Percentiles rank a stretch among this genome's conserved stretches.
phyloP scores from a whole-genome alignment of 176 grass and related monocot species.

The Tillandsia leiboldiana region DNA sequence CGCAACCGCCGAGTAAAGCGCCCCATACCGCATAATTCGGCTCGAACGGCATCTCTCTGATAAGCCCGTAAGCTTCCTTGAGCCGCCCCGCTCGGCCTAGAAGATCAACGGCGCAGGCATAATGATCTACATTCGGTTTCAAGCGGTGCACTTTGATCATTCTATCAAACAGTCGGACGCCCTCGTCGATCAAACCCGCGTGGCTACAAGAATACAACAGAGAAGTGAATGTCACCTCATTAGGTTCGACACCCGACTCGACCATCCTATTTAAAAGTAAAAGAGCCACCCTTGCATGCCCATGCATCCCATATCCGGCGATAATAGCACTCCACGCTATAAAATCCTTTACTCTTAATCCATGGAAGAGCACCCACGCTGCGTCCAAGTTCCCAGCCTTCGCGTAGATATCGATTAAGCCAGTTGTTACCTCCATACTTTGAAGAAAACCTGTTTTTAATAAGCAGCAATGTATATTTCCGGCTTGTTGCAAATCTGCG shows the following conservation, averaged over 20 bases:
- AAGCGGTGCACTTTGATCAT: constrained; percentile 27
- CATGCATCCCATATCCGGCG: constrained; percentile 37
- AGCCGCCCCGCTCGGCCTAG: constrained; percentile 56
- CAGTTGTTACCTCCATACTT: constrained; percentile 22
- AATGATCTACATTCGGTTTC: constrained; percentile 39
- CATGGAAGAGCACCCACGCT: constrained; percentile 38
- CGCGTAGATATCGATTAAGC: constrained; percentile 39
- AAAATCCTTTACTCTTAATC: constrained; percentile 39
- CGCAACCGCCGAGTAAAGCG: constrained; percentile 52
- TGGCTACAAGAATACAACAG: constrained; percentile 61
- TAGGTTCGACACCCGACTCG: constrained; percentile 35
- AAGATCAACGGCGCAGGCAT: constrained; percentile 43
- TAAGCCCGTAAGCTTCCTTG: constrained; percentile 41
- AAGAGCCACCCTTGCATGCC: constrained; percentile 41
- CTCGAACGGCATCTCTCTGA: constrained; percentile 44
- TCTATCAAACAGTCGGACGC: constrained; percentile 33
- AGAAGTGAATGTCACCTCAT: constrained; percentile 41
- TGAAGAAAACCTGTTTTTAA: constrained; percentile 32
- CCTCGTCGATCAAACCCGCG: constrained; percentile 49
- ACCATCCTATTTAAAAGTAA: constrained; percentile 38
- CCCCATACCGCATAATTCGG: constrained; percentile 35
- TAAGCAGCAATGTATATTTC: constrained; percentile 48
- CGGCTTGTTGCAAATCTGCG: constrained; percentile 26
- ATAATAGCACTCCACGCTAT: constrained; percentile 53
- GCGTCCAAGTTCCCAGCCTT: constrained; percentile 40